These are phyloP conservation scores for Elymus sibiricus DNA, from an alignment of 176 grass and related monocot genomes.

Conservation along the genomic window DNA sequence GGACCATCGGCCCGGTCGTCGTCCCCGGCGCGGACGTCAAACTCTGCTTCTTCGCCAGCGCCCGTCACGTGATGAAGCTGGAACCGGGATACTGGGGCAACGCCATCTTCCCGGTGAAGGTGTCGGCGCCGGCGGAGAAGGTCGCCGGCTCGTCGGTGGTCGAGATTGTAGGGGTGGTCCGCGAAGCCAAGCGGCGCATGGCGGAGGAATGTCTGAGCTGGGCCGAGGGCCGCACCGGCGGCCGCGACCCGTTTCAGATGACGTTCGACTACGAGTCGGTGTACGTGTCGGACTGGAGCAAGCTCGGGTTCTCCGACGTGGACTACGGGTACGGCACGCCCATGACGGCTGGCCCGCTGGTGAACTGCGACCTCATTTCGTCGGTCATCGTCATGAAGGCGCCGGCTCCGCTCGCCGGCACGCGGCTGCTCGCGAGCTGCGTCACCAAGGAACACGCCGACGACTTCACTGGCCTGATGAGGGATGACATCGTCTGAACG, in stretches of 20 bases:
- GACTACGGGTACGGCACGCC: constrained; percentile 90
- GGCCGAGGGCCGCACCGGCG: constrained; percentile 52
- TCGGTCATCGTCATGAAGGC: constrained; percentile 77
- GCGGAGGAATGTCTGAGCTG: constrained; percentile 62
- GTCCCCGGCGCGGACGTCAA: constrained; percentile 38
- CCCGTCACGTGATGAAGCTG: constrained; percentile 69
- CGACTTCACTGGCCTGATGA: constrained; percentile 53
- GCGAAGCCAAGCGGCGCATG: constrained; percentile 83
- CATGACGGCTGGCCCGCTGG: constrained; percentile 67
- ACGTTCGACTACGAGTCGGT: constrained; percentile 89
- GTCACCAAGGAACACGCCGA: constrained; percentile 78
- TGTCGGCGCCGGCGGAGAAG: constrained; percentile 39
- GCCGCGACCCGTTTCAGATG: constrained; percentile 86
- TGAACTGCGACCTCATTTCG: constrained; percentile 94
- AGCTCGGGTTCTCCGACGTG: constrained; percentile 87
- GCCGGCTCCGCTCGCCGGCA: constrained; percentile 67
- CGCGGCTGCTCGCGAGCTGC: constrained; percentile 81
- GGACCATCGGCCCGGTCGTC: constrained; percentile 16
- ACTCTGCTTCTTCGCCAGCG: constrained; percentile 93
- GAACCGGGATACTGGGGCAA: constrained; percentile 88
- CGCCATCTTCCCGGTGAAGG: constrained; percentile 92
- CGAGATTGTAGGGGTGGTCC: constrained; percentile 62
- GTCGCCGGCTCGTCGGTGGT: constrained; percentile 44
- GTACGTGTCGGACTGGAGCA: constrained; percentile 98
- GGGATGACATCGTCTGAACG: constrained; percentile 35